phyloP scores from a whole-genome alignment of 306 rosid species.

The Dalbergia oliveri region DNA sequence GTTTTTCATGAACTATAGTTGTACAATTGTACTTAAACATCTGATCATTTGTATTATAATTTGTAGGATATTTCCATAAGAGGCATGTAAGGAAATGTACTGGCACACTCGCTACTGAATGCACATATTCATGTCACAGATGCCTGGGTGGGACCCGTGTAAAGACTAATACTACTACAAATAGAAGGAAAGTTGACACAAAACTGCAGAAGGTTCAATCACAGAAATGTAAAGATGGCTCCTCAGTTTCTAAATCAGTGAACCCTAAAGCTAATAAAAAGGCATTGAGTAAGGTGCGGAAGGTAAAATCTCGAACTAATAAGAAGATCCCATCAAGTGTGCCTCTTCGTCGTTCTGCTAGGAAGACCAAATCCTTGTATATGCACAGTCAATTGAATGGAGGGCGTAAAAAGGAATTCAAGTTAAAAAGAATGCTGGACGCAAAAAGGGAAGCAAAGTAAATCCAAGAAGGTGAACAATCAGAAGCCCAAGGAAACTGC shows the following conservation, averaged over 20 bases:
- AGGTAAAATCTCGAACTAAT: slow-evolving; percentile 55
- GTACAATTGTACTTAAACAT: slow-evolving; percentile 30
- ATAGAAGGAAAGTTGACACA: slow-evolving; percentile 54
- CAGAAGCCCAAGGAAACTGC: slow-evolving; percentile 60
- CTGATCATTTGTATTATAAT: slow-evolving; percentile 43
- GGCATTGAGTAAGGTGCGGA: slow-evolving; percentile 57
- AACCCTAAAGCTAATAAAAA: slow-evolving; percentile 65
- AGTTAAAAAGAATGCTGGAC: slow-evolving; percentile 54
- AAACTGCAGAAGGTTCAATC: slow-evolving; percentile 58
- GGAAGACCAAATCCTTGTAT: slow-evolving; percentile 73
- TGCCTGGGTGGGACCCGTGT: slow-evolving; percentile 63
- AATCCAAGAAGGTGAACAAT: slow-evolving; percentile 60
- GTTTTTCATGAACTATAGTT: slow-evolving; percentile 36
- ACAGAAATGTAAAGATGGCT: slow-evolving; percentile 54
- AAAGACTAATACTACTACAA: slow-evolving; percentile 54
- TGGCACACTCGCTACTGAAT: slow-evolving; percentile 56
- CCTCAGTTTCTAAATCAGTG: slow-evolving; percentile 56
- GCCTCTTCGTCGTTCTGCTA: slow-evolving; percentile 91
- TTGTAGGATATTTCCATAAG: slow-evolving; percentile 89
- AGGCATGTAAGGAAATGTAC: slow-evolving; percentile 79
- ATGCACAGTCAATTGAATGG: slow-evolving; percentile 65
- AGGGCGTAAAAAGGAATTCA: slow-evolving; percentile 63
- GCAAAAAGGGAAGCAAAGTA: slow-evolving; percentile 67
- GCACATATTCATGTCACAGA: slow-evolving; percentile 72
- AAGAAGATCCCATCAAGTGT: slow-evolving; percentile 59